Conservation (phyloP, 2,329 filamentous ascomycete species). For the Whalleya microplaca region DNA sequence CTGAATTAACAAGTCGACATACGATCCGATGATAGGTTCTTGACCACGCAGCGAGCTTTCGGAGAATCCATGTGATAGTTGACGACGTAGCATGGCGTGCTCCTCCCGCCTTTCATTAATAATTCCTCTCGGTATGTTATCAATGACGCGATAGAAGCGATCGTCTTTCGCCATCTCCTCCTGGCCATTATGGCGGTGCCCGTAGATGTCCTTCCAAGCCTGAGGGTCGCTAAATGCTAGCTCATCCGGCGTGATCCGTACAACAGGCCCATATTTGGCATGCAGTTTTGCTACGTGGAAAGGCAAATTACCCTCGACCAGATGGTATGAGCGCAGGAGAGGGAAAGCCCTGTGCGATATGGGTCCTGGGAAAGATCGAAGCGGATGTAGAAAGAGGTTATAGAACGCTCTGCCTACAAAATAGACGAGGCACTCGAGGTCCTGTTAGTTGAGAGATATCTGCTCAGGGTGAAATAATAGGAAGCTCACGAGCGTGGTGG, state of each 20-base stretch:
- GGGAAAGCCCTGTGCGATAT: not conserved
- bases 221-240: slow-evolving; percentile 2
- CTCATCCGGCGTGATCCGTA: slow-evolving; percentile 12
- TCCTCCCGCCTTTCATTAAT: not conserved
- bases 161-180: slow-evolving; percentile 26
- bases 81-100: not conserved
- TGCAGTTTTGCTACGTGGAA: slow-evolving; percentile 3
- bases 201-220: slow-evolving; percentile 43
- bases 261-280: slow-evolving; percentile 13
- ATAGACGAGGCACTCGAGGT: not conserved
- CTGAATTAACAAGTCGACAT: slow-evolving; percentile 20
- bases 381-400: slow-evolving; percentile 17
- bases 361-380: slow-evolving; percentile 15
- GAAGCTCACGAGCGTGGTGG: not conserved
- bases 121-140: not conserved
- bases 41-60: slow-evolving; percentile 25
- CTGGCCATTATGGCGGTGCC: slow-evolving; percentile 32
- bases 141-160: not conserved
- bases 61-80: slow-evolving; percentile 1
- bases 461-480: not conserved
- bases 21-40: slow-evolving; percentile 28
- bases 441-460: not conserved
- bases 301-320: not conserved
- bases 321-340: not conserved
- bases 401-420: not conserved